phyloP scores from a whole-genome alignment of 2,329 filamentous ascomycete genomes.

The Stachybotrys elegans region DNA sequence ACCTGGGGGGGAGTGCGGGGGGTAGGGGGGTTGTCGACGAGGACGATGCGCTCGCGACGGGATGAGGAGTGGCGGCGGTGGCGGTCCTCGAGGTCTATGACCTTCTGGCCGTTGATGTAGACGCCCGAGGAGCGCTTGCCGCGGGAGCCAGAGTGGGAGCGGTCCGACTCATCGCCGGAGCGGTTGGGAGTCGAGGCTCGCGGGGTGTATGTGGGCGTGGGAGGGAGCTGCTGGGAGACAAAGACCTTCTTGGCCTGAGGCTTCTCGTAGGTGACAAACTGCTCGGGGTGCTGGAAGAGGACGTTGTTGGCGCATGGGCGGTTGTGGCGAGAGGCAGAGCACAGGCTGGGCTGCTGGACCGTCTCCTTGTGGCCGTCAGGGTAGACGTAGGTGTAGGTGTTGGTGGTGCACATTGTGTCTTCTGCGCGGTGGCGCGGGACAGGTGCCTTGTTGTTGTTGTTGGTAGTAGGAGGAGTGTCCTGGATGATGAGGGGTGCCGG shows the following conservation, averaged over 20 bases:
- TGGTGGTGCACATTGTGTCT: conserved; percentile 46
- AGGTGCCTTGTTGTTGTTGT: neutral
- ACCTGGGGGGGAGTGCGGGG: conserved; percentile 41
- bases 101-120: conserved; percentile 32
- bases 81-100: conserved; percentile 27
- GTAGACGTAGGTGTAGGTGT: conserved; percentile 41
- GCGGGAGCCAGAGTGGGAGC: conserved; percentile 23
- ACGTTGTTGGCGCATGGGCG: conserved; percentile 36
- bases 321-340: conserved; percentile 32
- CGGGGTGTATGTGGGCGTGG: conserved; percentile 31
- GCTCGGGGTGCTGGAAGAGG: conserved; percentile 34
- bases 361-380: conserved; percentile 35
- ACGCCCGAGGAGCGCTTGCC: conserved; percentile 26
- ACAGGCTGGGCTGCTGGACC: conserved; percentile 29
- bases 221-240: conserved; percentile 29
- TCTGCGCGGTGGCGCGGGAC: conserved; percentile 13
- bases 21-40: conserved; percentile 40
- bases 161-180: conserved; percentile 32
- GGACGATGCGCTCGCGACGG: conserved; percentile 36
- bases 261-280: conserved; percentile 27
- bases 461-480: neutral
- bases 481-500: neutral
- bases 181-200: conserved; percentile 24
- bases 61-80: no score
- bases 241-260: conserved; percentile 20